Evolutionary conservation across 352 stramenopile species (phyloP).

Genomic region (Elongisporangium senticosum): DNA sequence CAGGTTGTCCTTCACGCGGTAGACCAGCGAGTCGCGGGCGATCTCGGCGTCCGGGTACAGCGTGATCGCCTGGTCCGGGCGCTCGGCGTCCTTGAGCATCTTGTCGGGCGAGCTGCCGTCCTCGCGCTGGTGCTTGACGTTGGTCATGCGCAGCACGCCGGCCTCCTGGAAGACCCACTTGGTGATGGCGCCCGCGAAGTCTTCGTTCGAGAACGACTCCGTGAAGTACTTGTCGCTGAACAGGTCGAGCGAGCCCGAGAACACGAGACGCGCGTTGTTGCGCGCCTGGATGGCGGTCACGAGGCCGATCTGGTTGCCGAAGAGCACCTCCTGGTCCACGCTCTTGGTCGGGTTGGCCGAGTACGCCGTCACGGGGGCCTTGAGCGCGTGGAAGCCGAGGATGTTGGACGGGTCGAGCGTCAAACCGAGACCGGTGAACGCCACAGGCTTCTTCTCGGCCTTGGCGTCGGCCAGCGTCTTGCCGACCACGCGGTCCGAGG

Average conservation of each 20-base stretch:
- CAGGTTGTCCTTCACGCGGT: slow-evolving; percentile 92
- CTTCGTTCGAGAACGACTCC: slow-evolving; percentile 63
- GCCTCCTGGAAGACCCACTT: slow-evolving; percentile 87
- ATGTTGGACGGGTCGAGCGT: slow-evolving; percentile 80
- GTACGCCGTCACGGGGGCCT: slow-evolving; percentile 75
- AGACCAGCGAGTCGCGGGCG: slow-evolving; percentile 88
- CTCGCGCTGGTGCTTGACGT: slow-evolving; percentile 80
- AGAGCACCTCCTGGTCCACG: slow-evolving; percentile 58
- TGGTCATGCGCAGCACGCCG: slow-evolving; percentile 83
- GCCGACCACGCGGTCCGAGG: slow-evolving; percentile 61
- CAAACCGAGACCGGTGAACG: slow-evolving; percentile 80
- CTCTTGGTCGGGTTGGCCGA: slow-evolving; percentile 74
- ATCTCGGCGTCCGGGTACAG: slow-evolving; percentile 87
- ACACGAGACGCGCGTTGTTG: slow-evolving; percentile 89
- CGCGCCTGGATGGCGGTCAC: slow-evolving; percentile 84
- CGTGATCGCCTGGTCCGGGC: slow-evolving; percentile 83
- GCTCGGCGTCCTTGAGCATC: slow-evolving; percentile 86
- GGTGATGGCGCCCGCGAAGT: slow-evolving; percentile 62
- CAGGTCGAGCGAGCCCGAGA: slow-evolving; percentile 82
- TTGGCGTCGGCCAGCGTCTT: slow-evolving; percentile 25
- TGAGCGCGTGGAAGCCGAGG: slow-evolving; percentile 73
- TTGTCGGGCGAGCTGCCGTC: slow-evolving; percentile 81
- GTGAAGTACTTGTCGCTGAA: slow-evolving; percentile 87
- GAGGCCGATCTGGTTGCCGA: slow-evolving; percentile 72
- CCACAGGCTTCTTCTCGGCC: slow-evolving; percentile 54